These are phyloP conservation scores for Podaxis carcinomalis DNA, from an alignment of 768 basidiomycete species.

Conservation along the genomic window DNA sequence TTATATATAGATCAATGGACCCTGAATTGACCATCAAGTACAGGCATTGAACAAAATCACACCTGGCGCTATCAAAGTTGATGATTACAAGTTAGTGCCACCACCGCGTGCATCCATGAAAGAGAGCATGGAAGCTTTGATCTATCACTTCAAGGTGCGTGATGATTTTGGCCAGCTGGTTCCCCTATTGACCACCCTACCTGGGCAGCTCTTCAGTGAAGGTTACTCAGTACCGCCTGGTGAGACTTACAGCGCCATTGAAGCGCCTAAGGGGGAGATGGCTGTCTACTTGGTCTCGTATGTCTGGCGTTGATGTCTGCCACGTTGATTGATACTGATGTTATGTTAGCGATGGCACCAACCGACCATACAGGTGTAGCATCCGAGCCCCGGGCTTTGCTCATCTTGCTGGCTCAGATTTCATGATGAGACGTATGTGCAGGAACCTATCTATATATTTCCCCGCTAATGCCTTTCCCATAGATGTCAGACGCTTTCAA, in stretches of 20 bases:
- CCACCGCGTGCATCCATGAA: slow-evolving; percentile 98
- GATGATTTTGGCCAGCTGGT: background rate
- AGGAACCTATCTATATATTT: slow-evolving; percentile 6
- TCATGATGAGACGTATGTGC: slow-evolving; percentile 91
- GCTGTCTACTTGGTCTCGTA: slow-evolving; percentile 95
- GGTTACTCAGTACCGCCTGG: slow-evolving; percentile 95
- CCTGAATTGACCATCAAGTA: background rate
- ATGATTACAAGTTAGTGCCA: slow-evolving; percentile 96
- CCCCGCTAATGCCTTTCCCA: slow-evolving; percentile 15
- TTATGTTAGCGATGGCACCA: slow-evolving; percentile 74
- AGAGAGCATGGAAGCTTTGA: slow-evolving; percentile 96
- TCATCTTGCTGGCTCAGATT: slow-evolving; percentile 93
- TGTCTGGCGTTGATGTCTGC: slow-evolving; percentile 26
- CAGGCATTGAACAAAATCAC: slow-evolving; percentile 94
- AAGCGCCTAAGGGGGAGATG: slow-evolving; percentile 99
- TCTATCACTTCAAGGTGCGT: slow-evolving; percentile 94
- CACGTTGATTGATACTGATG: background rate
- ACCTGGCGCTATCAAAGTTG: slow-evolving; percentile 85
- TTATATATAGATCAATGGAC: background rate
- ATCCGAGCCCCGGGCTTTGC: slow-evolving; percentile 97
- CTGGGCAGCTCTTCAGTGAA: slow-evolving; percentile 80
- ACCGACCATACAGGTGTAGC: slow-evolving; percentile 95
- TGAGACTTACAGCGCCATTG: slow-evolving; percentile 96
- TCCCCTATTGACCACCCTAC: background rate
- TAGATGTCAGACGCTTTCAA: slow-evolving; percentile 37